Percentiles rank a stretch among this genome's conserved stretches.
phyloP scores from a whole-genome alignment of 768 basidiomycete species.

The Gloeopeniophorella convolvens region DNA sequence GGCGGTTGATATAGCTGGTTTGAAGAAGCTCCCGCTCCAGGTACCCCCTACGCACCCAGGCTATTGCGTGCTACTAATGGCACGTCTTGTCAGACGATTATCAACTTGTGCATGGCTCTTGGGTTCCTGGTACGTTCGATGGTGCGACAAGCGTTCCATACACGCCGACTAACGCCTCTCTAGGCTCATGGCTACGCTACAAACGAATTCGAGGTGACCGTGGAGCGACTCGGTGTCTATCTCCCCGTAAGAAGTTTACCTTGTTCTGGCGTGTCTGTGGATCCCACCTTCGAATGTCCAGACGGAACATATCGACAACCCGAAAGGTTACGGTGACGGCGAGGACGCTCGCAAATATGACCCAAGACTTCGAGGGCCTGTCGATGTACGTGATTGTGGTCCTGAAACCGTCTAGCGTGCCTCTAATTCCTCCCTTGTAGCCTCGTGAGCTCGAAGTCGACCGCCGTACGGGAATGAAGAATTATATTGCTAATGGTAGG shows the following conservation, averaged over 20 bases:
- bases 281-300: slow-evolving; percentile 23
- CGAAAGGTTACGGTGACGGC: slow-evolving; percentile 80
- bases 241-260: slow-evolving; percentile 54
- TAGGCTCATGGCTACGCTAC: slow-evolving; percentile 80
- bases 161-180: neutral
- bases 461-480: slow-evolving; percentile 86
- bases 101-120: slow-evolving; percentile 84
- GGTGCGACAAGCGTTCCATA: neutral
- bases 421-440: slow-evolving; percentile 28
- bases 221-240: slow-evolving; percentile 76
- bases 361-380: slow-evolving; percentile 69
- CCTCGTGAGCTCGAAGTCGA: slow-evolving; percentile 83
- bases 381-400: slow-evolving; percentile 48
- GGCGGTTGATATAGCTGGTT: slow-evolving; percentile 78
- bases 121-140: slow-evolving; percentile 66
- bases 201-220: slow-evolving; percentile 79
- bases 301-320: slow-evolving; percentile 90
- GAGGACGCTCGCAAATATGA: slow-evolving; percentile 80
- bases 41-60: slow-evolving; percentile 29
- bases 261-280: too few species aligned
- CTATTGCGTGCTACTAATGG: neutral
- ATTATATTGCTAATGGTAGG: slow-evolving; percentile 29
- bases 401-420: neutral
- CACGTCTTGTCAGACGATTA: slow-evolving; percentile 52
- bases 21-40: slow-evolving; percentile 66